phyloP scores from a whole-genome alignment of 2,329 filamentous ascomycete species.

The Trematosphaeria pertusa region DNA sequence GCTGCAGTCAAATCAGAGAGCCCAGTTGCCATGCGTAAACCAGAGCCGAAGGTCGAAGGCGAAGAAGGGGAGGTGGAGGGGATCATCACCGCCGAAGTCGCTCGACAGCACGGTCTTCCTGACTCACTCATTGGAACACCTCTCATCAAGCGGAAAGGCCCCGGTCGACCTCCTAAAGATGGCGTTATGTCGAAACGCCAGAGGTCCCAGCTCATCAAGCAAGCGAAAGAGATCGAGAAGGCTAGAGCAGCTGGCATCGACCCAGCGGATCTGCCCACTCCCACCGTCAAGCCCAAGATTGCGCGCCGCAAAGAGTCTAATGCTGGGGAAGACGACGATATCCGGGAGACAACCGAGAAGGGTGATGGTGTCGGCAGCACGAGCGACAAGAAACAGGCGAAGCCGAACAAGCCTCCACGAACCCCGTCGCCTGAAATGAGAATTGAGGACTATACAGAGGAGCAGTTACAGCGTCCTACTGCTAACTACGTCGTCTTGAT shows the following conservation, averaged over 20 bases:
- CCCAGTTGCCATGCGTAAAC: conserved; percentile 34
- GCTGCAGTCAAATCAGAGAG: conserved; percentile 36
- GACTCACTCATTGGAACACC: conserved; percentile 54
- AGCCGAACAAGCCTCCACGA: conserved; percentile 56
- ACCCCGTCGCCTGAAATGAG: conserved; percentile 70
- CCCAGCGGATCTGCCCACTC: conserved; percentile 42
- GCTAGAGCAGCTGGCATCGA: conserved; percentile 48
- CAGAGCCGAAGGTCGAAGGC: conserved; percentile 26
- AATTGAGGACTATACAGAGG: conserved; percentile 71
- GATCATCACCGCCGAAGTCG: conserved; percentile 46
- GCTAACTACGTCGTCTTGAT: conserved; percentile 70
- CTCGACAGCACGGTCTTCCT: conserved; percentile 50
- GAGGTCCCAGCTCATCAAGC: conserved; percentile 68
- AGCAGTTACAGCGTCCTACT: conserved; percentile 73
- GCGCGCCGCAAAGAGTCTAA: conserved; percentile 47
- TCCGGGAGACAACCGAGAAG: conserved; percentile 47
- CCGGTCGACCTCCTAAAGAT: conserved; percentile 82
- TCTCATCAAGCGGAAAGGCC: conserved; percentile 70
- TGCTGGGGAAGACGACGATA: conserved; percentile 43
- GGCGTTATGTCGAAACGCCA: conserved; percentile 84
- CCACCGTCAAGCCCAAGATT: conserved; percentile 43
- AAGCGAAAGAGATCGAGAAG: conserved; percentile 56
- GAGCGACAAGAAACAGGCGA: conserved; percentile 56
- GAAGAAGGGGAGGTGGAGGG: conserved; percentile 42
- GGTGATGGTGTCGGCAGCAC: conserved; percentile 33